Conservation (phyloP, 2,329 filamentous ascomycete genomes). For the Pseudogymnoascus sp. region DNA sequence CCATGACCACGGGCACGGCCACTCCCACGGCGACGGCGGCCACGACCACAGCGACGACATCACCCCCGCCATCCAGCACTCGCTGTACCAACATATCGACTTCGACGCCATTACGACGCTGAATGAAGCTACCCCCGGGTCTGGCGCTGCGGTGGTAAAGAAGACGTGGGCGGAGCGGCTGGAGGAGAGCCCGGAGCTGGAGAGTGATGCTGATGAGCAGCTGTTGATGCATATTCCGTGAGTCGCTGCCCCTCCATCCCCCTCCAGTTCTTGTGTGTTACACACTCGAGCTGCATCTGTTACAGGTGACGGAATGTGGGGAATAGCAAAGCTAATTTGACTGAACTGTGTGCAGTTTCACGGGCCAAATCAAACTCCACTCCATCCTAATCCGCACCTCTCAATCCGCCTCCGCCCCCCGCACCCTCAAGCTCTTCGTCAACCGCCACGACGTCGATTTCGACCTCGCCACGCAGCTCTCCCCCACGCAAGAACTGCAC, state of each 20-base stretch:
- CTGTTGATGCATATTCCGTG: conserved; percentile 87
- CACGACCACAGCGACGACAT: conserved; percentile 92
- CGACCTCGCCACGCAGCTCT: conserved; percentile 58
- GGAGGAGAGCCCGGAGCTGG: conserved; percentile 62
- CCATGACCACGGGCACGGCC: conserved; percentile 41
- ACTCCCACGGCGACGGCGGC: conserved; percentile 61
- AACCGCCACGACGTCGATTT: conserved; percentile 90
- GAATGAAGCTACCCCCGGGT: conserved; percentile 66
- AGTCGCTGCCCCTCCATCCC: conserved; percentile 29
- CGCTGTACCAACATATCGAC: conserved; percentile 85
- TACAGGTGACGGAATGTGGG: not conserved
- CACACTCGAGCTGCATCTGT: not conserved
- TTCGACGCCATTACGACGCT: conserved; percentile 78
- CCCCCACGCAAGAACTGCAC: conserved; percentile 68
- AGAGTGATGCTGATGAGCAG: conserved; percentile 85
- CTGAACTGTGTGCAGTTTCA: conserved; percentile 56
- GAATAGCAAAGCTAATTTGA: not conserved
- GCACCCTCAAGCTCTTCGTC: conserved; percentile 77
- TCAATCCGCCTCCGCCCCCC: conserved; percentile 61
- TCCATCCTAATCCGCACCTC: conserved; percentile 79
- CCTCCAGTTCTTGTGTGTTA: not conserved
- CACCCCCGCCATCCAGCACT: conserved; percentile 81
- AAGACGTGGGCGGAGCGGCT: conserved; percentile 89
- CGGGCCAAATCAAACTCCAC: conserved; percentile 87
- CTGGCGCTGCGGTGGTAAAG: conserved; percentile 68